Percentiles rank a stretch among this genome's conserved stretches.
Conservation (phyloP, 345 rosid species). For the Corymbia maculata region DNA sequence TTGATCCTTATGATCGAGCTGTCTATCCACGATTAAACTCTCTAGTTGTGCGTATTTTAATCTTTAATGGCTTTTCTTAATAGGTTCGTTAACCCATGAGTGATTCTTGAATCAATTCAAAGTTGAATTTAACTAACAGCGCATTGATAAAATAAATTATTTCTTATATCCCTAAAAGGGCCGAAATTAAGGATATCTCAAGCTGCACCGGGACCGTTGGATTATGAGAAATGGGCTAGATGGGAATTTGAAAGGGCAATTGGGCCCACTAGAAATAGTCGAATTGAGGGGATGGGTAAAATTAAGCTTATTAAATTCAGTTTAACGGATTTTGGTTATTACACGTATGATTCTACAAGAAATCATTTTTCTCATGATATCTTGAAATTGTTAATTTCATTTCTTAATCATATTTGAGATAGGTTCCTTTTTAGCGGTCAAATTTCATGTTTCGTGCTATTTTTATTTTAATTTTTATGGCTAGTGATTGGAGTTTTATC, state of each 20-base stretch:
- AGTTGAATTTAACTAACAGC: no score
- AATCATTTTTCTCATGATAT: background rate
- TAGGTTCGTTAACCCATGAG: no score
- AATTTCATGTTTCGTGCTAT: background rate
- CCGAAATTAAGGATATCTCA: no score
- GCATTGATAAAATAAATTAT: no score
- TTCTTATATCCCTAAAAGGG: no score
- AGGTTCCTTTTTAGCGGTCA: background rate
- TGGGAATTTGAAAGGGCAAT: background rate
- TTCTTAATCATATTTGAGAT: background rate
- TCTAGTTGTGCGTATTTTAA: no score
- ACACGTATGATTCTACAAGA: background rate
- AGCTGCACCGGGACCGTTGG: background rate
- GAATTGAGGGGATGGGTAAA: background rate
- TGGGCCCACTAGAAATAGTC: background rate
- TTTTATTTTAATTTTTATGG: background rate
- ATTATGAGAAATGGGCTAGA: background rate
- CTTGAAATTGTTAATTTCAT: background rate
- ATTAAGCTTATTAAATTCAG: background rate
- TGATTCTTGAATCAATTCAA: no score
- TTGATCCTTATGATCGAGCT: no score
- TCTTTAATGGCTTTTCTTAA: no score
- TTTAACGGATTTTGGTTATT: background rate
- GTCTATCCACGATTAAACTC: no score
- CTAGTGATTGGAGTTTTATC: background rate